Conservation (phyloP, 2,329 filamentous ascomycete species). For the Magnaporthales sp. region DNA sequence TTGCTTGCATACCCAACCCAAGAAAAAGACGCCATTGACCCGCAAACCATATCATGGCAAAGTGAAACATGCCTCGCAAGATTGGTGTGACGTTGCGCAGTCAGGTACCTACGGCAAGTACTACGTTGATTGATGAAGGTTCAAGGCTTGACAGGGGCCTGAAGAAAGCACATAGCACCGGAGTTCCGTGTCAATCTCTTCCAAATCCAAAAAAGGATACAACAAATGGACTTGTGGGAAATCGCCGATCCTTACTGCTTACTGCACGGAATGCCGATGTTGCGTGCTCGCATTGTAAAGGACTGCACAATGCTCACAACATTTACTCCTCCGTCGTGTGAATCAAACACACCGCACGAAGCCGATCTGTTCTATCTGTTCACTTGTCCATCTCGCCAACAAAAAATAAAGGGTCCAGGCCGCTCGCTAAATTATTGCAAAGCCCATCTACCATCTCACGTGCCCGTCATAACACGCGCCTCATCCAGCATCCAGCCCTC, state of each 20-base stretch:
- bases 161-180: background rate
- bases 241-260: background rate
- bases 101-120: background rate
- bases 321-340: no score
- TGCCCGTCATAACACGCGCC: background rate
- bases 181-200: background rate
- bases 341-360: background rate
- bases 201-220: background rate
- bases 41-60: background rate
- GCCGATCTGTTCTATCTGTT: background rate
- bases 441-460: background rate
- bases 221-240: background rate
- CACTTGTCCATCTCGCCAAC: background rate
- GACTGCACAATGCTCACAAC: background rate
- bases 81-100: no score
- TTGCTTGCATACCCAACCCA: background rate
- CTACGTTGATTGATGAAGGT: background rate
- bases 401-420: background rate
- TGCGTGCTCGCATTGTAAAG: background rate
- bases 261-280: background rate
- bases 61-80: background rate
- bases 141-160: background rate
- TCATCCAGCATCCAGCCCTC: background rate
- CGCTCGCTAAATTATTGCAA: background rate
- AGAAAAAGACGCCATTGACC: background rate